Conservation (phyloP, 805 yeast species). For the Ogataea degrootiae region DNA sequence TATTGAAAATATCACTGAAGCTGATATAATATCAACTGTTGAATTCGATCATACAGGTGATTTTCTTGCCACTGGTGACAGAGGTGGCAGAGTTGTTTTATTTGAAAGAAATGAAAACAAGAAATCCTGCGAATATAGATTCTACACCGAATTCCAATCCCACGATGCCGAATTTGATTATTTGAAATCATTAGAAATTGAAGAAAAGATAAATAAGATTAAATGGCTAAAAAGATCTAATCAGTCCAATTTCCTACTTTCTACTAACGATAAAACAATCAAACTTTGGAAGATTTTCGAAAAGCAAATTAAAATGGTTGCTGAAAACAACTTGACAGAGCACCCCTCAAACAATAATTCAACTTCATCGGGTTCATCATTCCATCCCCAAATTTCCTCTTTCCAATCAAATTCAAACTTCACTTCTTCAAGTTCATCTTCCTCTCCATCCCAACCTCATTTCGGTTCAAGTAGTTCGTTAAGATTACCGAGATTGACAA, state of each 20-base stretch:
- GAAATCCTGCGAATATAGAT: constrained; percentile 87
- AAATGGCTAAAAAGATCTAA: constrained; percentile 91
- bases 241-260: constrained; percentile 82
- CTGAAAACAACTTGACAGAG: constrained; percentile 79
- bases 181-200: constrained; percentile 91
- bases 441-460: constrained; percentile 4
- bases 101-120: constrained; percentile 81
- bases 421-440: constrained; percentile 2
- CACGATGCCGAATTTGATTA: constrained; percentile 99
- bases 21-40: constrained; percentile 94
- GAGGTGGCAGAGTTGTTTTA: constrained; percentile 95
- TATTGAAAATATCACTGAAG: constrained; percentile 90
- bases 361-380: constrained; percentile 7
- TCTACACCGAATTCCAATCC: constrained; percentile 94
- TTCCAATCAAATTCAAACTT: constrained; percentile 24
- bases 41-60: constrained; percentile 95
- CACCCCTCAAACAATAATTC: constrained; percentile 4
- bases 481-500: constrained; percentile 81
- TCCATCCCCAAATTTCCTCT: constrained; percentile 22
- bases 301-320: constrained; percentile 84
- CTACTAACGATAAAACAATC: constrained; percentile 97
- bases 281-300: constrained; percentile 96
- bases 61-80: constrained; percentile 95
- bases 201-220: constrained; percentile 95
- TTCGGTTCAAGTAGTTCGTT: constrained; percentile 36